Conservation (phyloP, 805 yeast species). For the Candida nitratophila region DNA sequence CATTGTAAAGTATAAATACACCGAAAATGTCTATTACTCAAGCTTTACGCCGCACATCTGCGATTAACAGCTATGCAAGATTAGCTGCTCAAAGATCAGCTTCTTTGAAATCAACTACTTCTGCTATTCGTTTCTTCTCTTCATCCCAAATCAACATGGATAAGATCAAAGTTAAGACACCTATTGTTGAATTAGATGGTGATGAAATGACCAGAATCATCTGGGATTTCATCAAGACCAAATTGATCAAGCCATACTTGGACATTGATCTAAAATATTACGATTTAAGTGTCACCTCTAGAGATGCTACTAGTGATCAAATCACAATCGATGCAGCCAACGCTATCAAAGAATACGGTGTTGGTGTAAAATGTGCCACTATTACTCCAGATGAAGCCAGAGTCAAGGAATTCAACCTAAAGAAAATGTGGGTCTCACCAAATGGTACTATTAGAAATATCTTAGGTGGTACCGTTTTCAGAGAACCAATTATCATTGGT, state of each 20-base stretch:
- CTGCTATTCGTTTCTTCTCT: slow-evolving; percentile 18
- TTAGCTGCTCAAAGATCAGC: neutral
- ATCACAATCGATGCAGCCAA: slow-evolving; percentile 74
- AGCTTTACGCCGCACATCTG: neutral
- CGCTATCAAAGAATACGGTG: slow-evolving; percentile 69
- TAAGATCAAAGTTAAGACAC: slow-evolving; percentile 64
- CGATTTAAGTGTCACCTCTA: slow-evolving; percentile 59
- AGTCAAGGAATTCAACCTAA: slow-evolving; percentile 65
- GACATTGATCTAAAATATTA: slow-evolving; percentile 72
- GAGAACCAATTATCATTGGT: slow-evolving; percentile 72
- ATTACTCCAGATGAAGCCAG: slow-evolving; percentile 80
- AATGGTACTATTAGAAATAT: slow-evolving; percentile 81
- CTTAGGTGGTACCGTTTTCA: slow-evolving; percentile 75
- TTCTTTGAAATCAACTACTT: neutral
- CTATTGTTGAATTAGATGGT: slow-evolving; percentile 76
- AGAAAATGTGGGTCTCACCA: slow-evolving; percentile 82
- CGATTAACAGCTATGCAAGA: neutral
- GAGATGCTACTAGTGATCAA: slow-evolving; percentile 68
- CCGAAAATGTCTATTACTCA: neutral
- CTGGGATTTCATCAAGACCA: slow-evolving; percentile 68
- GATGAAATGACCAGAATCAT: slow-evolving; percentile 85
- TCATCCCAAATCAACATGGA: slow-evolving; percentile 21
- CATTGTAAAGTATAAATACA: too few relatives aligned
- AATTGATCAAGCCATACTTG: slow-evolving; percentile 60
- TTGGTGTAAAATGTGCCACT: slow-evolving; percentile 80